A percentile compares a stretch with the other conserved stretches of the same genome.
Conservation (phyloP, 805 yeast species). For the Candida maris region DNA sequence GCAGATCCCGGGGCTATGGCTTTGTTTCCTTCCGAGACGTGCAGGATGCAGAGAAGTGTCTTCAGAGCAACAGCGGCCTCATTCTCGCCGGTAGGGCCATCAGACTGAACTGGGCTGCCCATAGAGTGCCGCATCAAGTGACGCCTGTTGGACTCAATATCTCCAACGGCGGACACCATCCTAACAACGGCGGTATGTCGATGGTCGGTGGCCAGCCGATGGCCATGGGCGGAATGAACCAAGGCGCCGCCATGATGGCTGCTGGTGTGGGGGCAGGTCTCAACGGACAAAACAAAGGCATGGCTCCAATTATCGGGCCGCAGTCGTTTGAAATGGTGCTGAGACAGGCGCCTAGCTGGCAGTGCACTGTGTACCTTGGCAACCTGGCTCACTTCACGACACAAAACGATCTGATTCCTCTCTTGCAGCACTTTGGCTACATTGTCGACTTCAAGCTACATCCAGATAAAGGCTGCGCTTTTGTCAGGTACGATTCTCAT, state of each 20-base stretch:
- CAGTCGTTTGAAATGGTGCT: conserved; percentile 61
- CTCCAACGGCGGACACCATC: conserved; percentile 13
- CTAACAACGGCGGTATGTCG: conserved; percentile 10
- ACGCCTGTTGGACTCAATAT: conserved; percentile 18
- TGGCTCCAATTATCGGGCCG: conserved; percentile 21
- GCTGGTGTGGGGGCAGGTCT: conserved; percentile 6
- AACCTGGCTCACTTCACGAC: conserved; percentile 75
- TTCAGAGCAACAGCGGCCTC: conserved; percentile 70
- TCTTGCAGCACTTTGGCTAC: conserved; percentile 76
- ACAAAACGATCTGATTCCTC: conserved; percentile 67
- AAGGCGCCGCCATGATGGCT: conserved; percentile 3
- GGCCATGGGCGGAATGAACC: conserved; percentile 4
- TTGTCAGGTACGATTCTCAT: conserved; percentile 81
- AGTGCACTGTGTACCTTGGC: conserved; percentile 83
- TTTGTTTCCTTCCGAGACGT: conserved; percentile 71
- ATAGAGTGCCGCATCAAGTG: conserved; percentile 44
- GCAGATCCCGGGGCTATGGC: conserved; percentile 88
- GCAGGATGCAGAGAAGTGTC: conserved; percentile 70
- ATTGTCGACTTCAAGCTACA: conserved; percentile 77
- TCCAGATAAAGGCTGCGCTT: conserved; percentile 83
- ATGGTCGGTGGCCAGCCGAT: conserved; percentile 7
- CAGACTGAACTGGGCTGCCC: conserved; percentile 87
- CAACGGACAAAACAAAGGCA: conserved; percentile 9
- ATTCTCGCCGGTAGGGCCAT: conserved; percentile 70
- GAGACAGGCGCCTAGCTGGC: conserved; percentile 78